Evolutionary conservation across 495 filamentous ascomycete species (phyloP), one percentile per base, ranked within the genome.

Genomic region (Xylaria scruposa): DNA sequence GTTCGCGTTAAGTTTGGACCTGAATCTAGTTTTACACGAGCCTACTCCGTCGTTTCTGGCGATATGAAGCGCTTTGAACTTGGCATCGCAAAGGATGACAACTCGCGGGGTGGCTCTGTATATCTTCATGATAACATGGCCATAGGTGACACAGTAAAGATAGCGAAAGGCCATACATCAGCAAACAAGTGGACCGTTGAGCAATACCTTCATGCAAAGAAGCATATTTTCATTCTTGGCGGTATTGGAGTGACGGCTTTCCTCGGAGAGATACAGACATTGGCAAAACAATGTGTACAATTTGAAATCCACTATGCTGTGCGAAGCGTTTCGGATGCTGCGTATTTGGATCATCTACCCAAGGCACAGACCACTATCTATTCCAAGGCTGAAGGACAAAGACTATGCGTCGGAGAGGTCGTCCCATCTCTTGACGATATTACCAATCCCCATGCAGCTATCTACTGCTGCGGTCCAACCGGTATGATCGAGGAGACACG

Each of bases 71-170:
- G 63, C 0, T 79, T 84, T 54, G 74, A 79, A 70, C 76, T 84
- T 13, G 81, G 82, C 44, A 77, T 84, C n/a, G 79, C 81, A 10
- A 75, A 73, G 49, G 81, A 80, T 26, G 77, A 78, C 33, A 66
- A 76, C 4, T 82, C 80, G 29, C 78, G 82, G 26, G 82, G 82
- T 1, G 82, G 82, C 15, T 83, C 80, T 0, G 3, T 62, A 12
- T 84, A 79, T 63, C 58, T 84, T 0, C 80, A 83, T 47, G 73
- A 83, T 9, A 56, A 63, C 4, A 19, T 81, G 10, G 42, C 74
- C 15, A 42, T 80, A 51, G 78, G 83, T 77, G 73, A 88, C 76
- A 75, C 88, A 77, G 73, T 91, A 83, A 76, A 77, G 67, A 83
- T 82, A 75, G 77, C 74, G 59, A 77, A 74, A 71, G 77, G 77